phyloP scores from a whole-genome alignment of 208 protist species.

The Acanthamoeba divionensis region DNA sequence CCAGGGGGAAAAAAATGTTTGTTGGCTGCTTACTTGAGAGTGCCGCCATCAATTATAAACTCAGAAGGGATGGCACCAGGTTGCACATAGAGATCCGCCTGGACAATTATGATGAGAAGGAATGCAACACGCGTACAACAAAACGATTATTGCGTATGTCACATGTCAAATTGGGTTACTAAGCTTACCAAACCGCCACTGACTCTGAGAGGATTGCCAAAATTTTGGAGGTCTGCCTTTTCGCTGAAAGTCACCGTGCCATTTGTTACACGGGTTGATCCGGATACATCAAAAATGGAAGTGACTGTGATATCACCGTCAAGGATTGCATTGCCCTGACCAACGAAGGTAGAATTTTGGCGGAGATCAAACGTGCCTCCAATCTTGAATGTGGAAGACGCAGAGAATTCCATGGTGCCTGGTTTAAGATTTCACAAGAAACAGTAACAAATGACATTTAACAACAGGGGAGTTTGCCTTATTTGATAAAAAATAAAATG shows the following conservation, averaged over 20 bases:
- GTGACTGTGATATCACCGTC: background rate
- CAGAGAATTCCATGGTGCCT: background rate
- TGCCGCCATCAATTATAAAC: background rate
- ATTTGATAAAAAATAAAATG: too few species aligned
- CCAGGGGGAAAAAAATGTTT: too few species aligned
- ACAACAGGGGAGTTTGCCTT: too few species aligned
- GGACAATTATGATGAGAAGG: too few species aligned
- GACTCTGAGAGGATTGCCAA: conserved; percentile 18
- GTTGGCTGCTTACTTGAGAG: too few species aligned
- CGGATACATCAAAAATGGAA: conserved; percentile 23
- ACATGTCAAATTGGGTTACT: too few species aligned
- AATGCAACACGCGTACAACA: too few species aligned
- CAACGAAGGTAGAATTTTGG: background rate
- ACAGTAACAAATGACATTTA: too few species aligned
- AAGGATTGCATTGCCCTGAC: background rate
- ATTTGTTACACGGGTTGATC: background rate
- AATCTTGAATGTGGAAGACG: background rate
- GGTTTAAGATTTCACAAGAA: too few species aligned
- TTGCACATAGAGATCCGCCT: conserved; percentile 37
- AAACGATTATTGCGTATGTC: too few species aligned
- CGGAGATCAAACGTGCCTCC: background rate
- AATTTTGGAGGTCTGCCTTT: background rate
- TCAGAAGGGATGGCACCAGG: background rate
- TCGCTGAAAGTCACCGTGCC: conserved; percentile 13
- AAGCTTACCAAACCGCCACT: too few species aligned